Base-by-base conservation (phyloP, 768 basidiomycete genomes). In the Russula compacta region DNA sequence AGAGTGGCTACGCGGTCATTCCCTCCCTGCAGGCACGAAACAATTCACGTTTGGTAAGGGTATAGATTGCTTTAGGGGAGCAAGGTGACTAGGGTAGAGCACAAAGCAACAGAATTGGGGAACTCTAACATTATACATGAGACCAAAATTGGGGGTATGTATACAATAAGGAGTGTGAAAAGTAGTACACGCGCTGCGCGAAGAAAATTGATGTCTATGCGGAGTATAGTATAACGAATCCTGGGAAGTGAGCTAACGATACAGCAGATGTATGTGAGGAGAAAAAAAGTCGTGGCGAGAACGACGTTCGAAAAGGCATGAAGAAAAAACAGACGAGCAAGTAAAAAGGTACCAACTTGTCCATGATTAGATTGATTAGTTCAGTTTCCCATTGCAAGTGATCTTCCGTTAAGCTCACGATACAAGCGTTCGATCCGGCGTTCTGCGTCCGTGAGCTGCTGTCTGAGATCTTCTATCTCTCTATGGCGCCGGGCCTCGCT, bases 341-440 rank as follows among this genome's bases (percentile, higher is more conserved):
- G 35, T 12, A 10, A 40, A 2, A 52, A 43, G 40, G 15, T 14
- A 29, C 17, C 40, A 29, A 32, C 14, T 17, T 19, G 32, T 33
- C 24, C 15, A 46, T 6, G 29, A 35, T 19, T 32, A 10, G 21
- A 32, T 39, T 24, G 14, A 49, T 42, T 15, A 21, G 15, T 36
- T 55, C 44, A 55, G 49, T 9, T 64, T 56, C 59, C 59, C 38
- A 61, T 47, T 15, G 48, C n/a, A 47, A 43, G 58, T 15, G 59
- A 51, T 47, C 63, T 56, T 50, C 59, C 53, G 48, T 64, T 61
- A 6, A 61, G 59, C 24, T 61, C 56, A 46, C 44, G 61, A 42
- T 42, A 62, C 47, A 64, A 43, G 38, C 14, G 53, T 19, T 64
- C 60, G 21, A 56, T 56, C 61, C 56, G 53, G 54, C 39, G 55